A percentile compares a stretch with the other conserved stretches of the same genome.
These are phyloP conservation scores for Fusarium sp. DNA, from an alignment of 2,329 filamentous ascomycete genomes.

Conservation along the genomic window DNA sequence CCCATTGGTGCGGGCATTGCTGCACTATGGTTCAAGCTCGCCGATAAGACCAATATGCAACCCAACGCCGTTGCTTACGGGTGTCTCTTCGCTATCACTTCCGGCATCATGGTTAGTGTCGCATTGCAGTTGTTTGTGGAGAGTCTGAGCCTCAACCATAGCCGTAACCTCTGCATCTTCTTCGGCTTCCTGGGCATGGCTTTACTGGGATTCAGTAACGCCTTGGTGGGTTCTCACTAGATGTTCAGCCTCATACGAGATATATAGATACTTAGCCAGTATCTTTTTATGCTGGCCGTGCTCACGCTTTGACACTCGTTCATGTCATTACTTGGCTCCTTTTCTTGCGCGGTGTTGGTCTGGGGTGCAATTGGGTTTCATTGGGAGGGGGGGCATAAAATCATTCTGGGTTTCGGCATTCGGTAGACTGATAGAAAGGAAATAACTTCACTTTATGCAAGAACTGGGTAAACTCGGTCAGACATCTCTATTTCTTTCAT, in stretches of 20 bases:
- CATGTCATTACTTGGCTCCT: background rate
- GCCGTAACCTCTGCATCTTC: constrained; percentile 77
- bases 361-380: background rate
- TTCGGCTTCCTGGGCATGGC: constrained; percentile 90
- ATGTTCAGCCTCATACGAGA: background rate
- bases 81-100: constrained; percentile 85
- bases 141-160: constrained; percentile 83
- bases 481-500: constrained; percentile 1
- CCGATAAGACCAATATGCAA: constrained; percentile 59
- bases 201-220: constrained; percentile 84
- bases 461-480: background rate
- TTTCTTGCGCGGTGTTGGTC: constrained; percentile 30
- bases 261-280: background rate
- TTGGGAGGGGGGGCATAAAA: constrained; percentile 1
- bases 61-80: constrained; percentile 73
- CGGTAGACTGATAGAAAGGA: constrained; percentile 29
- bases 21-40: constrained; percentile 83
- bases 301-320: background rate
- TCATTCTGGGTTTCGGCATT: constrained; percentile 9
- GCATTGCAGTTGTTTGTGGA: constrained; percentile 90
- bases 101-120: constrained; percentile 96
- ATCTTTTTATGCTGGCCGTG: background rate
- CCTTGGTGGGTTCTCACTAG: constrained; percentile 72
- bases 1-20: constrained; percentile 87
- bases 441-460: background rate